A percentile compares a stretch with the other conserved stretches of the same genome.
Evolutionary conservation across 805 yeast species (phyloP).

Genomic region (Ogataea salicorniae): DNA sequence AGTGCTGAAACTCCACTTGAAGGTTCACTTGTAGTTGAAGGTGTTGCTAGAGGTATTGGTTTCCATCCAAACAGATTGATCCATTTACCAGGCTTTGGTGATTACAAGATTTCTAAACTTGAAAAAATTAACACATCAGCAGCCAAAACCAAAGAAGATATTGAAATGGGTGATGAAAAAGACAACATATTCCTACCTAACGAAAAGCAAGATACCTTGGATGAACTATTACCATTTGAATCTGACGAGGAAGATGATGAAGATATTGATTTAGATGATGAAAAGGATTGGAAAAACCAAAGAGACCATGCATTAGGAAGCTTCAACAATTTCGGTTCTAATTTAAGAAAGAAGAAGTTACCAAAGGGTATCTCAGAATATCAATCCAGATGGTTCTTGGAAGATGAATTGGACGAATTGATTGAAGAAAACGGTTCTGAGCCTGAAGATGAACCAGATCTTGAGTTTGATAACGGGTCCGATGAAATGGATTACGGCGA

Average conservation of each 20-base stretch:
- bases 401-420: constrained; percentile 45
- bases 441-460: constrained; percentile 26
- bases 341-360: constrained; percentile 33
- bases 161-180: constrained; percentile 15
- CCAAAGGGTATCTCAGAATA: constrained; percentile 75
- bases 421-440: constrained; percentile 39
- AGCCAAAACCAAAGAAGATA: constrained; percentile 7
- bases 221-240: constrained; percentile 57
- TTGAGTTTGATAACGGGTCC: constrained; percentile 20
- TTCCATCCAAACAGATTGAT: constrained; percentile 72
- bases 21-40: constrained; percentile 58
- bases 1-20: constrained; percentile 24
- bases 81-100: constrained; percentile 88
- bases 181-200: constrained; percentile 26
- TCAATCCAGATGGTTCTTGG: constrained; percentile 71
- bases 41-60: constrained; percentile 83
- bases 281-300: constrained; percentile 23
- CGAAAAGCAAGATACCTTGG: constrained; percentile 51
- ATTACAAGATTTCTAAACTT: constrained; percentile 68
- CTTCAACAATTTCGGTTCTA: constrained; percentile 15
- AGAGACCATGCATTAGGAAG: constrained; percentile 8
- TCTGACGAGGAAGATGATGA: constrained; percentile 35
- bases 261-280: constrained; percentile 28
- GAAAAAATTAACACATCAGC: constrained; percentile 38
- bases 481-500: constrained; percentile 35